These are phyloP conservation scores for Aspergillus unguis DNA, from an alignment of 2,329 filamentous ascomycete genomes.

Conservation along the genomic window DNA sequence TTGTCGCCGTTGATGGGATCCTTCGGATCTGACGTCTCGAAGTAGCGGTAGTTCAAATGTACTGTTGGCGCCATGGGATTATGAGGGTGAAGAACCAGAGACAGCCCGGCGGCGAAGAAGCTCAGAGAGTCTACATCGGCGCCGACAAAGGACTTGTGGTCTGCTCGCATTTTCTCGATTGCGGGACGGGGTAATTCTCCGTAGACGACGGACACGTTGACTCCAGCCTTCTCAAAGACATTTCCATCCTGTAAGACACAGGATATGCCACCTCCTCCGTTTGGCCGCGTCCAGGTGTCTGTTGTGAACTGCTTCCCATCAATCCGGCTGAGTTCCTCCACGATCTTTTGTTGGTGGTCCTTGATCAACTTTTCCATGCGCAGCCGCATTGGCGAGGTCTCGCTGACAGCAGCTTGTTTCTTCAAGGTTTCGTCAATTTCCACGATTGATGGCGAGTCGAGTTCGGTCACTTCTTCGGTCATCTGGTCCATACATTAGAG, in stretches of 20 bases:
- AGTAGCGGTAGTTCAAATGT: slow-evolving; percentile 97
- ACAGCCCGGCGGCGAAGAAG: slow-evolving; percentile 93
- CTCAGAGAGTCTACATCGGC: slow-evolving; percentile 76
- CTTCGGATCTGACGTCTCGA: slow-evolving; percentile 86
- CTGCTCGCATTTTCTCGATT: slow-evolving; percentile 87
- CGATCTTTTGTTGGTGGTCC: slow-evolving; percentile 84
- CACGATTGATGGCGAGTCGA: slow-evolving; percentile 63
- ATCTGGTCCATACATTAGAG: slow-evolving; percentile 25
- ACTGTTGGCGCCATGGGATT: slow-evolving; percentile 98
- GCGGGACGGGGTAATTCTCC: slow-evolving; percentile 81
- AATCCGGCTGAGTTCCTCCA: slow-evolving; percentile 74
- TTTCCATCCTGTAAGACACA: slow-evolving; percentile 95
- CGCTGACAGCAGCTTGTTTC: slow-evolving; percentile 69
- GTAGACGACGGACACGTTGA: slow-evolving; percentile 93
- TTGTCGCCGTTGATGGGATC: slow-evolving; percentile 66
- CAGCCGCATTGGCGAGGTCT: slow-evolving; percentile 87
- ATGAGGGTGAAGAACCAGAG: slow-evolving; percentile 84
- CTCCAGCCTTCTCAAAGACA: slow-evolving; percentile 95
- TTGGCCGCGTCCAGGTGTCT: slow-evolving; percentile 82
- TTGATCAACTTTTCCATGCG: slow-evolving; percentile 98
- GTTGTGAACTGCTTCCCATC: slow-evolving; percentile 78
- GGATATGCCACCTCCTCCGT: slow-evolving; percentile 88
- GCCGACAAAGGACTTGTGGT: slow-evolving; percentile 84
- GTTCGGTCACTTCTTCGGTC: slow-evolving; percentile 36
- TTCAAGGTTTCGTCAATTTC: slow-evolving; percentile 80